These are phyloP conservation scores for Pseudoscleropodium purum DNA, from an alignment of 225 moss, liverwort and hornwort species.

Conservation along the genomic window DNA sequence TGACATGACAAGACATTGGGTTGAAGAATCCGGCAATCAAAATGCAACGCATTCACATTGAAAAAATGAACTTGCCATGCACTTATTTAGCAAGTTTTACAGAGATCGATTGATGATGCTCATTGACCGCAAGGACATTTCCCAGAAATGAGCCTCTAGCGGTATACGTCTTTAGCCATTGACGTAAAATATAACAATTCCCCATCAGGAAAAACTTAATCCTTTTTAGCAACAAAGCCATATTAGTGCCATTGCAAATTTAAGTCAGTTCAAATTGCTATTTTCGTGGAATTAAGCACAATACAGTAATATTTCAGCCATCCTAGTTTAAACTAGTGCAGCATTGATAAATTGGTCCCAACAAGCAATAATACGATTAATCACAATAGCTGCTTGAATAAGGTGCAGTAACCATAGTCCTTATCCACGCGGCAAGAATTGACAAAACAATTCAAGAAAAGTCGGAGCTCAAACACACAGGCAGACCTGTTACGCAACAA, in stretches of 20 bases:
- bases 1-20: background rate
- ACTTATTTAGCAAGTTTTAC: too few relatives aligned
- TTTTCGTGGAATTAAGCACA: background rate
- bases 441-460: background rate
- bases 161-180: too few relatives aligned
- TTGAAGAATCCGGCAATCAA: background rate
- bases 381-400: background rate
- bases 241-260: background rate
- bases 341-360: background rate
- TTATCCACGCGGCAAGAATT: background rate
- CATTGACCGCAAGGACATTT: too few relatives aligned
- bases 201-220: too few relatives aligned
- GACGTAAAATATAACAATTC: background rate
- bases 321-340: background rate
- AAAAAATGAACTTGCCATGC: background rate
- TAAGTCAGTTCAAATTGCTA: background rate
- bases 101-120: background rate
- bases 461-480: background rate
- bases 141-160: too few relatives aligned
- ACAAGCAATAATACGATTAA: background rate
- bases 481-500: background rate
- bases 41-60: background rate
- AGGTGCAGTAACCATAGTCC: background rate
- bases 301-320: background rate
- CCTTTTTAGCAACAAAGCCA: too few relatives aligned